Percentiles rank a stretch among this genome's conserved stretches.
Conservation (phyloP, 2,329 filamentous ascomycete species). For the Cadophora malorum region DNA sequence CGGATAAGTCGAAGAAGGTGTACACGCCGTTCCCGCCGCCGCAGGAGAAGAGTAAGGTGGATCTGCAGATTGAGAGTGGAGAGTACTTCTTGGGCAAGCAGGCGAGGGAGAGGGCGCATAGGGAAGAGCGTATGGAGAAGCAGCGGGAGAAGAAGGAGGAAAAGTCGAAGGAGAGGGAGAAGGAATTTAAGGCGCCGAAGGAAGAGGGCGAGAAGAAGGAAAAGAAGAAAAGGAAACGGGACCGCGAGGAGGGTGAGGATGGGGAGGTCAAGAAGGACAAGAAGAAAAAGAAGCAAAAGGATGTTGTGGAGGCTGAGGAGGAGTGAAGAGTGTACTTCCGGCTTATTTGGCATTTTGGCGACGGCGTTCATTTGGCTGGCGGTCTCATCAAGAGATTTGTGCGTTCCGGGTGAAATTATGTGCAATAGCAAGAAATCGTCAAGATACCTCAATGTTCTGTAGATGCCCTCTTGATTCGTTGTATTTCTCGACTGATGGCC, state of each 20-base stretch:
- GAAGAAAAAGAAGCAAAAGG: conserved; percentile 34
- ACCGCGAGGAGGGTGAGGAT: conserved; percentile 35
- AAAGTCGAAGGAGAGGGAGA: conserved; percentile 82
- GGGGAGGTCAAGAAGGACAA: conserved; percentile 36
- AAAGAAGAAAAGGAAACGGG: conserved; percentile 56
- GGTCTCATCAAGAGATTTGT: neutral
- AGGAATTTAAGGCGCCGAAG: conserved; percentile 86
- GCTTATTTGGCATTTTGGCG: conserved; percentile 32
- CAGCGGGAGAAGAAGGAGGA: conserved; percentile 88
- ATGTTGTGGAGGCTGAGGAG: conserved; percentile 24
- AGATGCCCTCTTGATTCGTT: neutral
- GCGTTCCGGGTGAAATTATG: neutral
- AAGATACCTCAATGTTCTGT: neutral
- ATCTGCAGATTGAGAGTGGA: conserved; percentile 95
- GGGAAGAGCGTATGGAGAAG: conserved; percentile 81
- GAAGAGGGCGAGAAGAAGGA: conserved; percentile 66
- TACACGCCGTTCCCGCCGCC: conserved; percentile 98
- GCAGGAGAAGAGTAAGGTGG: conserved; percentile 98
- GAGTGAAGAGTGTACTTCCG: conserved; percentile 17
- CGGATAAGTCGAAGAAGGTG: conserved; percentile 89
- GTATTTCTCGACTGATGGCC: no score
- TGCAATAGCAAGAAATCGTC: neutral
- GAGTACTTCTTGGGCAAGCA: conserved; percentile 96
- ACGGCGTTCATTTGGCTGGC: conserved; percentile 27
- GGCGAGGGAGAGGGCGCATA: conserved; percentile 83